Evolutionary conservation across 306 rosid genomes (phyloP).

Genomic region (Prunus davidiana): DNA sequence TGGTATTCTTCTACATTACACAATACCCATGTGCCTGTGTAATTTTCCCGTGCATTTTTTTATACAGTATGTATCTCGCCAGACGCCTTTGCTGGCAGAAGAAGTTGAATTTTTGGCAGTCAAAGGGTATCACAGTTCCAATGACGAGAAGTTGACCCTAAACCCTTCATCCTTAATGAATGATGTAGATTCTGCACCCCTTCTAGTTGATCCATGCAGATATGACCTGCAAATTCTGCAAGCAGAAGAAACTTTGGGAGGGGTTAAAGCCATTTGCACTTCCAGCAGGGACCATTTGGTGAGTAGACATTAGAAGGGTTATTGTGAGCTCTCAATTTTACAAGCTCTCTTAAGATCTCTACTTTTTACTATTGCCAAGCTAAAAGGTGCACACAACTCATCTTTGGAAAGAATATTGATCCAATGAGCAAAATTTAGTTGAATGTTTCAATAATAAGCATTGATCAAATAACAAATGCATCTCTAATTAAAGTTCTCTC

Average conservation of each 20-base stretch:
- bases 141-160: slow-evolving; percentile 14
- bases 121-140: slow-evolving; percentile 31
- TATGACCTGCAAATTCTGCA: slow-evolving; percentile 62
- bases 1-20: neutral
- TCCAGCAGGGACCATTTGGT: slow-evolving; percentile 60
- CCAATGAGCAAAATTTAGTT: neutral
- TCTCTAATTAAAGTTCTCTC: neutral
- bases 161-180: slow-evolving; percentile 17
- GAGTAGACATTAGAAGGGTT: slow-evolving; percentile 26
- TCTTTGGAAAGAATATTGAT: neutral
- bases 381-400: neutral
- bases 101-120: slow-evolving; percentile 70
- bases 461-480: neutral
- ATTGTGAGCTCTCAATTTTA: neutral
- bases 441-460: neutral
- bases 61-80: slow-evolving; percentile 63
- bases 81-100: slow-evolving; percentile 54
- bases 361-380: neutral
- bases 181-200: slow-evolving; percentile 33
- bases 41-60: slow-evolving; percentile 11
- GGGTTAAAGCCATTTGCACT: slow-evolving; percentile 52
- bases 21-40: neutral
- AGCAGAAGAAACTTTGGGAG: slow-evolving; percentile 64
- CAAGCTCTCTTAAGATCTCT: neutral
- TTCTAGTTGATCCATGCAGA: slow-evolving; percentile 44